These are phyloP conservation scores for Teratosphaeria epicoccoides DNA, from an alignment of 2,329 filamentous ascomycete species.

Conservation along the genomic window DNA sequence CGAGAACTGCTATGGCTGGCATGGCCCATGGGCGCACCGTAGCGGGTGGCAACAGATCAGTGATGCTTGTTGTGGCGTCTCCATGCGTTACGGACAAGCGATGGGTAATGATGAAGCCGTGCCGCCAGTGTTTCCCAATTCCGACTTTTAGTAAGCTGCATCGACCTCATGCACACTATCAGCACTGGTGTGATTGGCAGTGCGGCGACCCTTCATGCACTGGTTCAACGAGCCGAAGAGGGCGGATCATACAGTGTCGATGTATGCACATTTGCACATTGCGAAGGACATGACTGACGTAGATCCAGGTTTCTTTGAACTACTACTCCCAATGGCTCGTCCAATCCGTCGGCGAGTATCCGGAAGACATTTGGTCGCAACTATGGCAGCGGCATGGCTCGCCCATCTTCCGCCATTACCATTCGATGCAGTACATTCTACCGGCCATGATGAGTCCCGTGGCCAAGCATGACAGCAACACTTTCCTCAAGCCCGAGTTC, in stretches of 20 bases:
- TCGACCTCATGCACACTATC: slow-evolving; percentile 5
- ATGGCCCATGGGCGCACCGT: slow-evolving; percentile 38
- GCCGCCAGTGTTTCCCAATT: slow-evolving; percentile 16
- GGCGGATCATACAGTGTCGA: slow-evolving; percentile 17
- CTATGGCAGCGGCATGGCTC: slow-evolving; percentile 37
- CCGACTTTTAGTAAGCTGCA: slow-evolving; percentile 14
- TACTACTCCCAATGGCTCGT: slow-evolving; percentile 23
- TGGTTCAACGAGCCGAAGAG: slow-evolving; percentile 15
- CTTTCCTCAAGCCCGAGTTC: slow-evolving; percentile 38
- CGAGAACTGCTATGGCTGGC: slow-evolving; percentile 46
- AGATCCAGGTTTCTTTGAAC: slow-evolving; percentile 10
- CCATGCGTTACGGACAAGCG: slow-evolving; percentile 28
- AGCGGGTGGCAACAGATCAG: slow-evolving; percentile 46
- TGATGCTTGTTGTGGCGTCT: slow-evolving; percentile 33
- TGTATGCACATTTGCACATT: slow-evolving; percentile 3
- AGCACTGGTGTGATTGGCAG: slow-evolving; percentile 16
- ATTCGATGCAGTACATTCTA: slow-evolving; percentile 36
- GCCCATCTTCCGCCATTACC: slow-evolving; percentile 42
- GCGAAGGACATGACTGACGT: neutral
- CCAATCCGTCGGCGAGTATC: slow-evolving; percentile 17
- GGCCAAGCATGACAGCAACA: slow-evolving; percentile 27
- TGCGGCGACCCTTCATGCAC: slow-evolving; percentile 13
- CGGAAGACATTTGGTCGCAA: slow-evolving; percentile 35
- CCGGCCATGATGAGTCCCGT: slow-evolving; percentile 34
- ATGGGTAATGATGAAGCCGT: slow-evolving; percentile 22